Evolutionary conservation across 2,329 filamentous ascomycete genomes (phyloP), one percentile per base, ranked within the genome.

Genomic region (Nemania serpens): DNA sequence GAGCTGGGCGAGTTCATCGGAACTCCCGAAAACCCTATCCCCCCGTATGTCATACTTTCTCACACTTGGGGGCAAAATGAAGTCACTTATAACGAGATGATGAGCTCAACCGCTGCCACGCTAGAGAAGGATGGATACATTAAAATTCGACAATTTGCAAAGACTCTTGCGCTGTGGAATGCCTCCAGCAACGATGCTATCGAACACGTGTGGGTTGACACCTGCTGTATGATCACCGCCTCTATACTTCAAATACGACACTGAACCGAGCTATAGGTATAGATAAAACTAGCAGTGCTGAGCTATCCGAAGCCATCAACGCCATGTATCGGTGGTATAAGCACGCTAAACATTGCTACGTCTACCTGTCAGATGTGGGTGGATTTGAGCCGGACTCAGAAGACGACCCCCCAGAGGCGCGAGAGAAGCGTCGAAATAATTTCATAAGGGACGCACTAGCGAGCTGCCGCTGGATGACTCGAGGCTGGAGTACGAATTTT

Each of bases 31-130:
- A 15, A 48, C n/a, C 20, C 39, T 20, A 29, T 54, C 18, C 54
- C 42, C n/a, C 36, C 39, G 2, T 48, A 43, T 33, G 36, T 46
- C 25, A 54, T 51, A 39, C 36, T 49, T n/a, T 50, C 18, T 29
- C 59, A 57, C 22, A 49, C 48, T 36, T 53, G 48, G 42, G 39
- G 49, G 2, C 15, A 39, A 25, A 25, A 62, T 22, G 39, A 62
- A 47, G 33, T 43, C 18, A 58, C 45, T 12, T 45, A 47, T 25
- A 43, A 15, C 29, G 36, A 59, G 51, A 50, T 42, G 25, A 51
- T 39, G 37, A 20, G 5, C 10, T 33, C 48, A 12, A 39, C 13
- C 3, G n/a, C 25, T 15, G 12, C n/a, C n/a, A 46, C 37, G 1
- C 4, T 17, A 9, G 20, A 18, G 13, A 25, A 47, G 33, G 36